Evolutionary conservation across 805 yeast genomes (phyloP), one percentile per base, ranked within the genome.

Genomic region (Cephaloascus fragrans): DNA sequence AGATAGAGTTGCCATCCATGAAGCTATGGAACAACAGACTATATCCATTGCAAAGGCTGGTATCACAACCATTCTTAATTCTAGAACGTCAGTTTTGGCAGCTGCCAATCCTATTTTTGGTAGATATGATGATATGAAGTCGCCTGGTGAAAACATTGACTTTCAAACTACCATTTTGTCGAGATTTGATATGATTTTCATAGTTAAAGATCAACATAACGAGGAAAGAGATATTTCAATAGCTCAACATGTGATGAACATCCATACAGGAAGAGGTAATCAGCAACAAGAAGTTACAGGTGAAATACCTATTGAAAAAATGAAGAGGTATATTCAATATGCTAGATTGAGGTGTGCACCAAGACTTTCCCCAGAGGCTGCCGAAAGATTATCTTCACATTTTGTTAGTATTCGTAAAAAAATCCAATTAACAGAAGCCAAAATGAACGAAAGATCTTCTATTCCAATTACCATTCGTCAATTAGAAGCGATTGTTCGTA

Each of bases 11-110:
- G 97, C 98, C 0, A 93, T 93, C 48, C 99, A 93, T 61, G 99
- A 93, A 69, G 98, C 98, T 10, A 93, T 93, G 99, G 99, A 93
- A 66, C 99, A 93, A 62, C 99, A 93, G 62, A 93, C 98, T 0
- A 93, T 93, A 43, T 90, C 97, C 12, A 89, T 93, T 57, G 98
- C 99, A 26, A 93, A 93, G 59, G 99, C 99, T 8, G 99, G 99
- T 59, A 93, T 93, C 49, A 93, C 97, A 2, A 93, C 99, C 0
- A 89, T 93, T 40, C 71, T 93, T 49, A 93, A 93, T 61, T 93
- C 98, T 3, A 75, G 99, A 62, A 93, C 98, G 0, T 81, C 95
- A 28, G 98, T 93, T 3, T 68, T 93, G 36, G 98, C 98, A 0
- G 98, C 98, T 18, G 98, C 98, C 5, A 93, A 93, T 61, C 99